A percentile compares a stretch with the other conserved stretches of the same genome.
phyloP scores from a whole-genome alignment of 352 stramenopile species.

The Pythium coloratum region DNA sequence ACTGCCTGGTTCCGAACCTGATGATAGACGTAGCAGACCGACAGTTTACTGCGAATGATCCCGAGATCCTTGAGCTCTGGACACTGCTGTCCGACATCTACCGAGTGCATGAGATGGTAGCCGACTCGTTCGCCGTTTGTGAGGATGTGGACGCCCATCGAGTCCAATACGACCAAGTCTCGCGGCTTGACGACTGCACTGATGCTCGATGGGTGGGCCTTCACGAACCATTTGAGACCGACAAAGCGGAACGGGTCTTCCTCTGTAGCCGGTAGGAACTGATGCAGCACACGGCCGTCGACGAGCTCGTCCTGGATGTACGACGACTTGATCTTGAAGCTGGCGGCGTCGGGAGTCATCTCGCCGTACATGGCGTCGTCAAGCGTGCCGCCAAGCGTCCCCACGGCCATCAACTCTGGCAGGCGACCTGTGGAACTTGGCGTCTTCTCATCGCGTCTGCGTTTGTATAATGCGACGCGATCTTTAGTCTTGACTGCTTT shows the following conservation, averaged over 20 bases:
- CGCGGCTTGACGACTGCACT: constrained; percentile 31
- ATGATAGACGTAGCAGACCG: constrained; percentile 17
- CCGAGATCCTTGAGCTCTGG: constrained; percentile 7
- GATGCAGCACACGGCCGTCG: constrained; percentile 37
- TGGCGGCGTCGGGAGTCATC: constrained; percentile 29
- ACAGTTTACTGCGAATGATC: constrained; percentile 14
- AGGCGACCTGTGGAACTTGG: constrained; percentile 38
- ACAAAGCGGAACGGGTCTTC: constrained; percentile 25
- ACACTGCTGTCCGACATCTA: constrained; percentile 25
- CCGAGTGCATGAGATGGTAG: constrained; percentile 41
- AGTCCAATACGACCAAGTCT: constrained; percentile 50
- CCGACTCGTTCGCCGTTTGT: constrained; percentile 42
- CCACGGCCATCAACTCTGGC: constrained; percentile 49
- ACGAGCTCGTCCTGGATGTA: constrained; percentile 28
- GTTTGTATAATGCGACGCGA: constrained; percentile 36
- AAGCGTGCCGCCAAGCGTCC: constrained; percentile 47
- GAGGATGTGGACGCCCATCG: constrained; percentile 37
- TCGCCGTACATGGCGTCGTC: constrained; percentile 68
- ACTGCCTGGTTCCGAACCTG: constrained; percentile 24
- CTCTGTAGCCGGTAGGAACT: constrained; percentile 38
- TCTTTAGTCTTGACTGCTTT: constrained; percentile 40
- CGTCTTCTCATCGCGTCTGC: constrained; percentile 20
- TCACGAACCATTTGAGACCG: constrained; percentile 31
- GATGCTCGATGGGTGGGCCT: constrained; percentile 5
- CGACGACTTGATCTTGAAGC: constrained; percentile 38